Evolutionary conservation across 352 stramenopile genomes (phyloP).

Genomic region (Phytophthora europaea): DNA sequence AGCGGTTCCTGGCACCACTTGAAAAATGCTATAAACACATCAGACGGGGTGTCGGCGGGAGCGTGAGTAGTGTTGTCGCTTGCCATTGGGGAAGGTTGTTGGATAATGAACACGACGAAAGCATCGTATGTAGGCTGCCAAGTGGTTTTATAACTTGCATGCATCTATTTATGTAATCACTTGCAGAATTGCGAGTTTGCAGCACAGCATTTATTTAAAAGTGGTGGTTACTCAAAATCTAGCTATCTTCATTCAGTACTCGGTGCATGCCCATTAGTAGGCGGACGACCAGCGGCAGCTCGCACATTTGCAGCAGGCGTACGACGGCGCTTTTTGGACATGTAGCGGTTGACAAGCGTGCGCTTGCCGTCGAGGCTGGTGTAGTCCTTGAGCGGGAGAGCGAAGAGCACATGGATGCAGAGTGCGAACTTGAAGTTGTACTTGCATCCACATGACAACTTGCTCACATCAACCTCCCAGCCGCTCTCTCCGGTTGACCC

Average conservation of each 20-base stretch:
- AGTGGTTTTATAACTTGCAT: neutral
- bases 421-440: conserved; percentile 10
- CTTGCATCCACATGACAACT: neutral
- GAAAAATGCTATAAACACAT: neutral
- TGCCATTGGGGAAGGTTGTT: neutral
- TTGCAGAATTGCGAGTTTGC: neutral
- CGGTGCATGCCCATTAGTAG: neutral
- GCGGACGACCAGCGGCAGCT: neutral
- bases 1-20: conserved; percentile 1
- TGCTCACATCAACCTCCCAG: neutral
- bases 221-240: neutral
- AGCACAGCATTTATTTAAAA: neutral
- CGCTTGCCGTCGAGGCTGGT: conserved; percentile 6
- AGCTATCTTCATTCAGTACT: neutral
- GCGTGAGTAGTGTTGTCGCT: neutral
- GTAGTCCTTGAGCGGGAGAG: neutral
- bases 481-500: neutral
- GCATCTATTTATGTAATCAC: neutral
- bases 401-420: conserved; percentile 3
- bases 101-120: neutral
- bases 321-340: neutral
- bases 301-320: neutral
- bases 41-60: neutral
- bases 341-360: neutral
- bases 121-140: neutral